Base-by-base conservation (phyloP, 2,329 filamentous ascomycete species). In the Canariomyces notabilis region DNA sequence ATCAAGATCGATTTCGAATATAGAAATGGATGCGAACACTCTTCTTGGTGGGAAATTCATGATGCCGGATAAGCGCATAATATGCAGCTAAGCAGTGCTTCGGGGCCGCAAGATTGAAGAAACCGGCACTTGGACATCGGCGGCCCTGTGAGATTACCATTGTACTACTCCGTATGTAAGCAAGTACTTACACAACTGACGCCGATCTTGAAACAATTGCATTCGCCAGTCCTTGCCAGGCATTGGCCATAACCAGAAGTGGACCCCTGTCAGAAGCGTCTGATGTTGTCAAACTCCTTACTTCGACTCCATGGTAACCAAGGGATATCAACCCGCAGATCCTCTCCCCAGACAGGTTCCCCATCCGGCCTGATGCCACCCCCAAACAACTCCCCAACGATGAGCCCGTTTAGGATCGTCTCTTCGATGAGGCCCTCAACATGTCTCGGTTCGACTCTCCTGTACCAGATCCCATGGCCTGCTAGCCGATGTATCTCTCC, bases 391-490 rank as follows among this genome's bases (percentile, higher is more conserved):
- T 89, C 83, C 21, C 70, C 71, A 22, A 93, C 79, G 0, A 93
- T 75, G 22, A 72, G 79, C 1, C 87, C 86, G 19, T 72, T 71
- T 6, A 80, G 36, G 1, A 93, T 67, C 5, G 87, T 91, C 70
- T 89, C 82, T 16, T 72, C 67, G 5, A 93, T 74, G 37, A 93
- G 78, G 0, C 87, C 87, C 60, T 89, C 83, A 0, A 90, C 85
- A 61, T 91, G 78, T 59, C 74, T 76, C 3, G 86, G 83, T 55
- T 85, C 83, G 2, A 93, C 83, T 33, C 87, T 70, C 0, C 87
- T 87, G 63, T 93, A 93, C 87, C 87, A 93, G 2, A 93, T 77
- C 1, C 87, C 87, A 58, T 79, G 79, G 0, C 87, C 86, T 1
- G 77, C 79, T 41, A 90, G 64, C 4, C 78, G 73, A 61, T 87